Evolutionary conservation across 1,284 basidiomycete species (phyloP).

Genomic region (Takashimella tepidaria): DNA sequence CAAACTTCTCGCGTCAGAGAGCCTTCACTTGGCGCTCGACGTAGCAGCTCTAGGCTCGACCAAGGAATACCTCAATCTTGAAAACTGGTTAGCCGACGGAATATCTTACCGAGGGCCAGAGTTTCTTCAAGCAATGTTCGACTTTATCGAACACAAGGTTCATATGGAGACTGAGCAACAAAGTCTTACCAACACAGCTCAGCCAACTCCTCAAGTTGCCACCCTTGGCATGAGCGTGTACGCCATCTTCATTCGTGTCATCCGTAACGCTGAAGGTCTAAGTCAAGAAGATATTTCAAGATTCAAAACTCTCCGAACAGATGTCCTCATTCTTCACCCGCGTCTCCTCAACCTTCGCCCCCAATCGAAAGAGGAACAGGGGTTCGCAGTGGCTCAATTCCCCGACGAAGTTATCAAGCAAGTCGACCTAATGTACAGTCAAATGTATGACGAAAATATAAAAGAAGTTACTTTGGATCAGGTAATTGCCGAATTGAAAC

Average conservation of each 20-base stretch:
- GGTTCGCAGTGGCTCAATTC: conserved; percentile 84
- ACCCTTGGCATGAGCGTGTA: conserved; percentile 60
- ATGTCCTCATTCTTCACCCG: conserved; percentile 92
- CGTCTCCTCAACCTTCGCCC: conserved; percentile 94
- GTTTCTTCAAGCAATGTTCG: conserved; percentile 79
- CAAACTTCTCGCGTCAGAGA: conserved; percentile 76
- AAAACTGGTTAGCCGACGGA: conserved; percentile 91
- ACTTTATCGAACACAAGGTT: conserved; percentile 87
- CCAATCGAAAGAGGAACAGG: conserved; percentile 81
- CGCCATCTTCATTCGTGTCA: conserved; percentile 80
- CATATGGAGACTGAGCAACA: conserved; percentile 75
- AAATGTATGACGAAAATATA: conserved; percentile 92
- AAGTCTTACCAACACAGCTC: conserved; percentile 57
- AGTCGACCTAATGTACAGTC: conserved; percentile 92
- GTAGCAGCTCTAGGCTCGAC: conserved; percentile 89
- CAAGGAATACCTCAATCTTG: conserved; percentile 88
- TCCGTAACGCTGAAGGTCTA: conserved; percentile 58
- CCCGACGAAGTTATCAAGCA: conserved; percentile 83
- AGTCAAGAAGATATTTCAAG: conserved; percentile 70
- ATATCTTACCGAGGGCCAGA: conserved; percentile 73
- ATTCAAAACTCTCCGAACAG: conserved; percentile 87
- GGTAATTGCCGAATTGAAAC: conserved; percentile 80
- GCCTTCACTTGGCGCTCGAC: conserved; percentile 83
- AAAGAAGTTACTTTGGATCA: conserved; percentile 84
- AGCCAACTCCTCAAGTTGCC: conserved; percentile 62